phyloP scores from a whole-genome alignment of 768 basidiomycete genomes.

The Fistulinella prunicolor region DNA sequence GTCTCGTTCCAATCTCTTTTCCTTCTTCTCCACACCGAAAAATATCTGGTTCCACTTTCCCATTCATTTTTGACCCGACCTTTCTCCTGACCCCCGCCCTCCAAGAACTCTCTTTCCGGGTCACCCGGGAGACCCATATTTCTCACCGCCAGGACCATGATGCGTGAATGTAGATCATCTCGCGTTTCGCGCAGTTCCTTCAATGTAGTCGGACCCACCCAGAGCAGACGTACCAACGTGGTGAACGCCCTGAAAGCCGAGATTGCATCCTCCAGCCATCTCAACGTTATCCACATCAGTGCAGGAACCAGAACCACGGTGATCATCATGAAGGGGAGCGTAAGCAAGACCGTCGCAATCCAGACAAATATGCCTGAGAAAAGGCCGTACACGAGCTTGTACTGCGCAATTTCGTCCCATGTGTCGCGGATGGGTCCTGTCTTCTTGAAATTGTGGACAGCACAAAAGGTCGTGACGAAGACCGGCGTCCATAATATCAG shows the following conservation, averaged over 20 bases:
- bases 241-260: constrained; percentile 74
- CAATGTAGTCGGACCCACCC: constrained; percentile 58
- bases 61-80: constrained; percentile 61
- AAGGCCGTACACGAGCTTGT: constrained; percentile 83
- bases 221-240: constrained; percentile 57
- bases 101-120: constrained; percentile 64
- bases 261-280: constrained; percentile 85
- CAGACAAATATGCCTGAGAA: constrained; percentile 71
- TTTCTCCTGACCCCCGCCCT: constrained; percentile 62
- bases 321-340: constrained; percentile 58
- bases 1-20: constrained; percentile 93
- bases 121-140: constrained; percentile 61
- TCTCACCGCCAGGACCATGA: constrained; percentile 61
- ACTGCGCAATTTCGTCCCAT: constrained; percentile 88
- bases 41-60: constrained; percentile 74
- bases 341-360: constrained; percentile 49
- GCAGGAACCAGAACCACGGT: constrained; percentile 62
- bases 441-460: constrained; percentile 74
- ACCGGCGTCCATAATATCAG: constrained; percentile 81
- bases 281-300: constrained; percentile 86
- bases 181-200: constrained; percentile 52
- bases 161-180: constrained; percentile 55
- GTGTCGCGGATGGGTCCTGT: constrained; percentile 82
- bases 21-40: constrained; percentile 71
- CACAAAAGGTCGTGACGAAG: constrained; percentile 66